Evolutionary conservation across 768 basidiomycete species (phyloP), one percentile per base, ranked within the genome.

Genomic region (Panaeolus cyanescens): DNA sequence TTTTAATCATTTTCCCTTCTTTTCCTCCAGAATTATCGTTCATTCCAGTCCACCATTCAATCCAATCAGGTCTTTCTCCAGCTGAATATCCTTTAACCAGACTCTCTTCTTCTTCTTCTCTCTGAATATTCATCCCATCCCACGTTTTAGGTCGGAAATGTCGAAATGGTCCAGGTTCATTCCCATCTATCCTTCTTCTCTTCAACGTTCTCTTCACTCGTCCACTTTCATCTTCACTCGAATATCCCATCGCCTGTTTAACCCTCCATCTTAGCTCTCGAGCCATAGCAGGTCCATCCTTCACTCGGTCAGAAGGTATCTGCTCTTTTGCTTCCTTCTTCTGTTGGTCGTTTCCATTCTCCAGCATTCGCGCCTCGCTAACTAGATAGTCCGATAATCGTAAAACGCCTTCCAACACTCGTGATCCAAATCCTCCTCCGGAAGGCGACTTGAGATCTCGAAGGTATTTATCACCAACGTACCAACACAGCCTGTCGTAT

Each of bases 251-350:
- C 4, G 85, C 85, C 42, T 85, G 74, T 59, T 84, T 83, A 30
- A 89, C 81, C 54, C 95, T 83, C 95, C 95, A 97, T 42, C 91
- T 80, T 42, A 97, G 75, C 71, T 97, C 95, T 64, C 93, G 79
- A 17, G 93, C 93, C 58, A 94, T 71, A 2, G 89, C 90, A 3
- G 90, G 77, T 17, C 90, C 84, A 74, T 97, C 95, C 70, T 91
- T 92, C 60, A 95, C 84, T 58, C 87, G 85, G 65, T 96, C 95
- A 8, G 70, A 66, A 1, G 95, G 95, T 19, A 96, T 85, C 60
- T 91, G 85, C 56, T 96, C 95, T 68, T 85, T 90, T 2, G 86
- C 84, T 67, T 93, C 88, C 68, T 88, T 90, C 74, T 88, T 91
- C 45, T 84, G 85, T 50, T 84, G 77, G 9, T 93, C 92, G 13